Conservation (phyloP, 805 yeast species). For the Kazachstania viticola region DNA sequence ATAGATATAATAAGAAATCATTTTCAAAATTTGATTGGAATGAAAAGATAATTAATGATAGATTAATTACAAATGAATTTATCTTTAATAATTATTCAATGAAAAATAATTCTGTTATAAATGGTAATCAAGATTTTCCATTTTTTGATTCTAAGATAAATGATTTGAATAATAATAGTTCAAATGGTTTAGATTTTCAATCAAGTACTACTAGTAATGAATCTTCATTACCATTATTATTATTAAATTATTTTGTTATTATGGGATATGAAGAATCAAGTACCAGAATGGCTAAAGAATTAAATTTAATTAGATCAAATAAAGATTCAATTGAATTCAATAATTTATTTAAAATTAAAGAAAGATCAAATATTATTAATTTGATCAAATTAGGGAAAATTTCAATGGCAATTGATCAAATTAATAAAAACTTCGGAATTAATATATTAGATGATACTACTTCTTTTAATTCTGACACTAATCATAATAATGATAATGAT, state of each 20-base stretch:
- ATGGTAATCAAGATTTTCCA: too few relatives aligned
- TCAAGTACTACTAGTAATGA: conserved; percentile 9
- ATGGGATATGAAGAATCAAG: conserved; percentile 73
- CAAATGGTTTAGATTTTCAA: not conserved
- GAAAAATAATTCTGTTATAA: not conserved
- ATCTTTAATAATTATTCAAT: not conserved
- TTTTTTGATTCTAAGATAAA: not conserved
- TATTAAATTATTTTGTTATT: conserved; percentile 62
- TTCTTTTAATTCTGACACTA: not conserved
- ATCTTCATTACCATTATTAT: conserved; percentile 31
- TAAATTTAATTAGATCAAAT: conserved; percentile 24
- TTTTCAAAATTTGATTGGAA: conserved; percentile 21
- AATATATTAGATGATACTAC: conserved; percentile 12
- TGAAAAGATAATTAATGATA: conserved; percentile 10
- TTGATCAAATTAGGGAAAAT: conserved; percentile 19
- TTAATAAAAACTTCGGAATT: conserved; percentile 21
- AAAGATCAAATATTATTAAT: conserved; percentile 16
- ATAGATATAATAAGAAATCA: conserved; percentile 7
- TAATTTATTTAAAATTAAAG: conserved; percentile 16
- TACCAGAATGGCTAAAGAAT: conserved; percentile 46
- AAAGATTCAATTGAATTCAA: conserved; percentile 24
- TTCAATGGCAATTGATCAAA: conserved; percentile 20
- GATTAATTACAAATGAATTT: not conserved
- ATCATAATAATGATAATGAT: conserved; percentile 37
- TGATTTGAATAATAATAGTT: too few relatives aligned